Percentiles rank a stretch among this genome's conserved stretches.
phyloP scores from a whole-genome alignment of 352 stramenopile genomes.

The Phytophthora citricola region DNA sequence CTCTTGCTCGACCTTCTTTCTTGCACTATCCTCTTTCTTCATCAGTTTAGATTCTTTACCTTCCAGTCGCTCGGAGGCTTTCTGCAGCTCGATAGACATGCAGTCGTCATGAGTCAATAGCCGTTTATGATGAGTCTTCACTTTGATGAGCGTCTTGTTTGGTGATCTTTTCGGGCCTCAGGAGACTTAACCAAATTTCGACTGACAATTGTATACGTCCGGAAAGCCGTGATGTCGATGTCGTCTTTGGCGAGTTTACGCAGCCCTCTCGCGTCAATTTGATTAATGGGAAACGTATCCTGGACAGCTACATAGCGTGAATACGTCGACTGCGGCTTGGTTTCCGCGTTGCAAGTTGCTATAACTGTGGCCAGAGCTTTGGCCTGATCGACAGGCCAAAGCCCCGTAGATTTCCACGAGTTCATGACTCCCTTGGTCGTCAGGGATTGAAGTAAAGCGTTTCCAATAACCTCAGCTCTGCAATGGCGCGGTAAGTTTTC shows the following conservation, averaged over 20 bases:
- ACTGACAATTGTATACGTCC: not conserved
- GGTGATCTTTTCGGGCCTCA: not conserved
- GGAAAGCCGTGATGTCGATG: not conserved
- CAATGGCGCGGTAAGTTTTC: not conserved
- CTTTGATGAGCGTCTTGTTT: not conserved
- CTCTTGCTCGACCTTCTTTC: not conserved
- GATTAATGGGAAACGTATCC: not conserved
- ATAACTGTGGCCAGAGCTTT: not conserved
- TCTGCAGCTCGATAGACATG: not conserved
- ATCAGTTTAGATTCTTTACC: not conserved
- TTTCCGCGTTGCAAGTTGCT: not conserved
- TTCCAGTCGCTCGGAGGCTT: not conserved
- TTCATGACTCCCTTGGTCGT: not conserved
- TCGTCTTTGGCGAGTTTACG: not conserved
- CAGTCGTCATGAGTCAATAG: not conserved
- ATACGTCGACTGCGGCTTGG: not conserved
- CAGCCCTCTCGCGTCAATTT: not conserved
- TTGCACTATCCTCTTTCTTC: not conserved
- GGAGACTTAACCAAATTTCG: not conserved
- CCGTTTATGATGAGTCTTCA: not conserved
- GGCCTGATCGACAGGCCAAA: not conserved
- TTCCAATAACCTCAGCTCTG: not conserved
- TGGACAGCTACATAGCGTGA: not conserved
- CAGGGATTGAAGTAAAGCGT: not conserved
- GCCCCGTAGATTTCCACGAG: not conserved